Evolutionary conservation across 345 rosid species (phyloP), one percentile per base, ranked within the genome.

Genomic region (Reutealis trisperma): DNA sequence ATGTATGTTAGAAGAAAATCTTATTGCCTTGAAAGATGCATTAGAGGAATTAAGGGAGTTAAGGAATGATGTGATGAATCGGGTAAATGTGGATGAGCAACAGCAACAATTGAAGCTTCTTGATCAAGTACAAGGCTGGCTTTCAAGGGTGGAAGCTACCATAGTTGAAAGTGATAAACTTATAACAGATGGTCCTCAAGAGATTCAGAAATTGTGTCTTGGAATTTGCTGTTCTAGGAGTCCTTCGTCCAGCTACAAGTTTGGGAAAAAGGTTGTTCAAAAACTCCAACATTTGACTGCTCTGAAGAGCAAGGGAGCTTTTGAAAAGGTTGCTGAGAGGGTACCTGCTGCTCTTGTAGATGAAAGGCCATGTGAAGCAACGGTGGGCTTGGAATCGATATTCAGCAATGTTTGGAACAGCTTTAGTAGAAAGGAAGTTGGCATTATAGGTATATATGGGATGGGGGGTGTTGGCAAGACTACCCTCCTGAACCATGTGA

Each of bases 121-220:
- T 0, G 15, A 52, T 21, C 24, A 61, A 52, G 78, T 79, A 2
- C 44, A 49, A 15, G 9, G 49, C 0, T 79, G 82, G 82, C 30
- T 74, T 51, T 62, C n/a, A 16, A 74, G 70, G 45, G 75, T 45
- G 6, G 58, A 25, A 27, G 15, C 27, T 15, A 1, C 32, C 47
- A 34, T 58, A 1, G 0, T 5, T 22, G 69, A 27, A 69, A 49
- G 15, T 64, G 42, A 74, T 34, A 25, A 16, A 14, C 30, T 79
- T 9, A 45, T 67, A n/a, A 0, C 0, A 6, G 12, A 68, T 0
- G 21, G 15, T 18, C 22, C 64, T 19, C 24, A 54, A 63, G 64
- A 67, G 42, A 41, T 24, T 37, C 6, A 52, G 5, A 64, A 32
- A 21, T 45, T 27, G 6, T 45, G 73, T 59, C 9, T 72, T 25